Base-by-base conservation (phyloP, 2,329 filamentous ascomycete genomes). In the Lasiodiplodia hormozganensis region DNA sequence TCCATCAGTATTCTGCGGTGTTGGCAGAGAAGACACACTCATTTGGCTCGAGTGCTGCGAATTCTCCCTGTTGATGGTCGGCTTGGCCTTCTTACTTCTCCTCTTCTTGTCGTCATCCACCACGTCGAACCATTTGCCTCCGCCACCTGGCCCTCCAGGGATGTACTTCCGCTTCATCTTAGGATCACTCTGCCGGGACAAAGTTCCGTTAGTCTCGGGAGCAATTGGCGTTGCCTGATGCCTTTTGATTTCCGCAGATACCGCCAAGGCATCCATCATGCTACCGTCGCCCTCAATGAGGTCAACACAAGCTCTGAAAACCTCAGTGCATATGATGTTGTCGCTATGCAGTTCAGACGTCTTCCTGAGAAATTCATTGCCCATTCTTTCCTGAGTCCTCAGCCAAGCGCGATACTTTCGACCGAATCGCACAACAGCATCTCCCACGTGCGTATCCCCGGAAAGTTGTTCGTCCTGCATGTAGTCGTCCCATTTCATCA, bases 401-500 rank as follows among this genome's bases (percentile, higher is more conserved):
- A 81, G 68, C 68, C 72, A 70, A 0, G 49, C 52, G 12, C 68
- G 67, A 25, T 77, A 70, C 38, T 71, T 70, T n/a, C 74, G 72
- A 4, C 73, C 71, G 51, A 84, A 84, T 1, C 82, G 76, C 8
- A 83, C 71, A 0, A 83, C 47, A 2, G 78, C 76, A 34, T 82
- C 80, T 28, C 77, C 73, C 0, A 76, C 69, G 47, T 81, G 75
- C 6, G 74, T 49, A 28, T 80, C 77, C 4, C 74, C 76, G 0
- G 74, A 72, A 4, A 81, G 67, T 31, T 74, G 72, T 68, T 84
- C 82, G 7, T 74, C 70, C 43, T 76, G 72, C 68, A 83, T 73
- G 64, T 80, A 78, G 2, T 68, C 70, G 60, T 84, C 80, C 47
- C 77, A 81, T 16, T 74, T 64, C 34, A 73, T 74, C 40, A 81